A percentile compares a stretch with the other conserved stretches of the same genome.
These are phyloP conservation scores for Pistacia vera DNA, from an alignment of 345 rosid genomes.

Conservation along the genomic window DNA sequence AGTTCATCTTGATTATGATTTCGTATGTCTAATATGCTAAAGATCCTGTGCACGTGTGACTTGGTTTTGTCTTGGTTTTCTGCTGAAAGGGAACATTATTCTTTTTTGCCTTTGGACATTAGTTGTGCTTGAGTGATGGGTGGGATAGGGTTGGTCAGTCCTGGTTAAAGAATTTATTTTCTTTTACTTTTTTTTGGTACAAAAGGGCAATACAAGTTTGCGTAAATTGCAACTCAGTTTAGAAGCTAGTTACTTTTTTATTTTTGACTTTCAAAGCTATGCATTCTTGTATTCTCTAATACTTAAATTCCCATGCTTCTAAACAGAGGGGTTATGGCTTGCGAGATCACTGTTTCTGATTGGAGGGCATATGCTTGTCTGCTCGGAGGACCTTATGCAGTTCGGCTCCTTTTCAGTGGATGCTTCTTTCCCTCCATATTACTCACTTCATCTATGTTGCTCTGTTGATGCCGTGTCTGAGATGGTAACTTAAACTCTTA, in stretches of 20 bases:
- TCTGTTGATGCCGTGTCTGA: slow-evolving; percentile 55
- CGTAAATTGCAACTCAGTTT: neutral
- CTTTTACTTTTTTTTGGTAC: no score
- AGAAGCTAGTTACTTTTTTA: neutral
- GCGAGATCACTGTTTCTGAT: slow-evolving; percentile 75
- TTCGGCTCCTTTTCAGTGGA: slow-evolving; percentile 47
- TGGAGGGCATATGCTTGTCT: slow-evolving; percentile 61
- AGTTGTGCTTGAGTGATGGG: neutral
- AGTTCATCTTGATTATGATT: slow-evolving; percentile 2
- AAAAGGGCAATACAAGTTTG: neutral
- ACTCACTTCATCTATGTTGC: slow-evolving; percentile 62
- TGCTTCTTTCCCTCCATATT: slow-evolving; percentile 57
- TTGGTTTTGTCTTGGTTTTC: neutral
- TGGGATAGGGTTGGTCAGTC: neutral
- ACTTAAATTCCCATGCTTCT: neutral
- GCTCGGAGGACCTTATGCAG: slow-evolving; percentile 74
- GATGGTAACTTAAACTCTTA: slow-evolving; percentile 45
- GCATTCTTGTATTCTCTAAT: slow-evolving; percentile 1
- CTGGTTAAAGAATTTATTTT: neutral
- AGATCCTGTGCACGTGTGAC: neutral
- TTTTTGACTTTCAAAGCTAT: neutral
- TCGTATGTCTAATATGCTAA: neutral
- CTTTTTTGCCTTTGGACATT: neutral
- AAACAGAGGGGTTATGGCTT: slow-evolving; percentile 70
- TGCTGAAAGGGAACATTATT: neutral